Conservation (phyloP, 352 stramenopile species). For the Phytophthora constricta region DNA sequence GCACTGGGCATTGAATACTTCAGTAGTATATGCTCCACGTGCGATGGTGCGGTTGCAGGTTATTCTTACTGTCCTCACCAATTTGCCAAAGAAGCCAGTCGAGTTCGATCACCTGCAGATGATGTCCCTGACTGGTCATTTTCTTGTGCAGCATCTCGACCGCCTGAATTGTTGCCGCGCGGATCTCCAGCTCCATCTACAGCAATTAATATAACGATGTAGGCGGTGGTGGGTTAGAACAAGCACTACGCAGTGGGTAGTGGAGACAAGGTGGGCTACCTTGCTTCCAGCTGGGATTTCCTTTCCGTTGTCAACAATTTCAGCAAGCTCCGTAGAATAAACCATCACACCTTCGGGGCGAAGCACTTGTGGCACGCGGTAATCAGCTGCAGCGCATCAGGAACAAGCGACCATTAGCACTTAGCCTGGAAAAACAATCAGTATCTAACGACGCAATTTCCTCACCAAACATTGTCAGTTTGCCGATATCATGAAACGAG, state of each 20-base stretch:
- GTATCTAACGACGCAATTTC: too few relatives aligned
- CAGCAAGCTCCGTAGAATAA: slow-evolving; percentile 56
- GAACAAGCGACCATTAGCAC: too few relatives aligned
- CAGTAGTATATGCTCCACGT: slow-evolving; percentile 90
- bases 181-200: slow-evolving; percentile 86
- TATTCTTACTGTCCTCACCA: slow-evolving; percentile 80
- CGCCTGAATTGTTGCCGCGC: slow-evolving; percentile 82
- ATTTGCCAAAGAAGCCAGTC: slow-evolving; percentile 91
- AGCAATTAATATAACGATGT: too few relatives aligned
- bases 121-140: slow-evolving; percentile 41
- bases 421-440: too few relatives aligned
- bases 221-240: neutral
- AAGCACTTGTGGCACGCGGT: slow-evolving; percentile 87
- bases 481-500: slow-evolving; percentile 83
- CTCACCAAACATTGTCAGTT: slow-evolving; percentile 90
- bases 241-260: neutral
- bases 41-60: slow-evolving; percentile 80
- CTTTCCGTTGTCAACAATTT: slow-evolving; percentile 58
- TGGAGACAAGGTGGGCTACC: slow-evolving; percentile 34
- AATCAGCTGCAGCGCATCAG: slow-evolving; percentile 84
- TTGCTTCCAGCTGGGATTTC: slow-evolving; percentile 70
- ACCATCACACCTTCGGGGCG: slow-evolving; percentile 70
- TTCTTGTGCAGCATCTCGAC: slow-evolving; percentile 73
- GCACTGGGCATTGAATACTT: neutral
- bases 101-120: slow-evolving; percentile 78